Evolutionary conservation across 75 land plant species (phyloP).

Genomic region (Adiantum capillusveneris): DNA sequence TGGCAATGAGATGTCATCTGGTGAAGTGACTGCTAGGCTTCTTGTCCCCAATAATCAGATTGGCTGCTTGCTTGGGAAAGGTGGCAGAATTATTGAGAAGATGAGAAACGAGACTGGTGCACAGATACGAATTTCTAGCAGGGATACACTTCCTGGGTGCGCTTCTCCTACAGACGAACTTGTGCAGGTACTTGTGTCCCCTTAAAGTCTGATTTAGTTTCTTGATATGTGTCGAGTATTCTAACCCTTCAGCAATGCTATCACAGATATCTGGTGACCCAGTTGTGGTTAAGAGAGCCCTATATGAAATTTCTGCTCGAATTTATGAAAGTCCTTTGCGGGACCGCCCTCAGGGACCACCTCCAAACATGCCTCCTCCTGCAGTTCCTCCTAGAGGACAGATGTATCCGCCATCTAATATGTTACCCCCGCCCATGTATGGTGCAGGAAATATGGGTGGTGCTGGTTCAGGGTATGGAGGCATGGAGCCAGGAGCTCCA

Average conservation of each 20-base stretch:
- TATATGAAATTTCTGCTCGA: conserved; percentile 59
- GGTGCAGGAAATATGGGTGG: conserved; percentile 30
- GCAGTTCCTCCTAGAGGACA: conserved; percentile 6
- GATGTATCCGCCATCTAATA: conserved; percentile 9
- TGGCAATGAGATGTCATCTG: conserved; percentile 6
- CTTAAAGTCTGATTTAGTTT: no score
- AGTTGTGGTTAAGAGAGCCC: conserved; percentile 65
- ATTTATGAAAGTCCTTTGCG: conserved; percentile 86
- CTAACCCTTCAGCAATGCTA: not conserved
- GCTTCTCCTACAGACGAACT: conserved; percentile 85
- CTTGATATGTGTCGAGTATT: no score
- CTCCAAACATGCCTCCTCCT: not conserved
- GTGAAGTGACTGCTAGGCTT: conserved; percentile 36
- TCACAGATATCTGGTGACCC: conserved; percentile 68
- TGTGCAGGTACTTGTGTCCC: conserved; percentile 50
- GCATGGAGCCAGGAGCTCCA: conserved; percentile 36
- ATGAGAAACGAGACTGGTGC: conserved; percentile 69
- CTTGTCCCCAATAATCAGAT: conserved; percentile 66
- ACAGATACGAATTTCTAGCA: conserved; percentile 51
- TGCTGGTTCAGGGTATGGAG: conserved; percentile 51
- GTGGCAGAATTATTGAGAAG: conserved; percentile 67
- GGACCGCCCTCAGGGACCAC: conserved; percentile 48
- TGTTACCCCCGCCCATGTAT: conserved; percentile 24
- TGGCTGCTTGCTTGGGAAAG: conserved; percentile 76
- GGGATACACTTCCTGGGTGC: conserved; percentile 70